Percentiles rank a stretch among this genome's conserved stretches.
phyloP scores from a whole-genome alignment of 2,329 filamentous ascomycete genomes.

The Paraconiothyrium brasiliense region DNA sequence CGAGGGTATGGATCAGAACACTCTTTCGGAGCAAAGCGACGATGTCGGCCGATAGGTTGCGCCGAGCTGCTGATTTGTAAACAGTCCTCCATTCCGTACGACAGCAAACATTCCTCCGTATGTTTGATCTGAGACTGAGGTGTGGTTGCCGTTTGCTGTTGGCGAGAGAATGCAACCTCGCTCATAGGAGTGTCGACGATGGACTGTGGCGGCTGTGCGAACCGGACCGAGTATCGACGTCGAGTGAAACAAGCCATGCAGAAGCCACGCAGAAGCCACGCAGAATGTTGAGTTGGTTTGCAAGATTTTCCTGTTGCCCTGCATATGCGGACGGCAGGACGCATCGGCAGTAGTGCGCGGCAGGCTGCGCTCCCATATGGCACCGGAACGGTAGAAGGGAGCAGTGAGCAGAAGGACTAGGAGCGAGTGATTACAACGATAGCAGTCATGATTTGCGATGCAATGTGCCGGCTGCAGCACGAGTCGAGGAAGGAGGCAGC shows the following conservation, averaged over 20 bases:
- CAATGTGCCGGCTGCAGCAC: background rate
- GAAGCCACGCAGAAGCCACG: conserved; percentile 14
- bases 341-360: conserved; percentile 2
- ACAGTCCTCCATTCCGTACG: background rate
- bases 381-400: conserved; percentile 2
- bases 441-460: conserved; percentile 7
- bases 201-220: background rate
- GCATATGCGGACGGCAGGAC: conserved; percentile 11
- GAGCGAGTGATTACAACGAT: background rate
- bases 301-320: conserved; percentile 13
- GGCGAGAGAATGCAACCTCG: background rate
- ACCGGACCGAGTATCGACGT: conserved; percentile 8
- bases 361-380: conserved; percentile 11
- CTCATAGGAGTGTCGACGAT: too few species aligned
- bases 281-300: conserved; percentile 14
- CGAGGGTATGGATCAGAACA: background rate
- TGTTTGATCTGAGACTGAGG: background rate
- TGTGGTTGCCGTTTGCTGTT: background rate
- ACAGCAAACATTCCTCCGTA: background rate
- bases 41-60: conserved; percentile 1
- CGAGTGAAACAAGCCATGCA: background rate
- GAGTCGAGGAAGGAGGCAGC: conserved; percentile 15
- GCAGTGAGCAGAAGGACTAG: too few species aligned
- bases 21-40: background rate
- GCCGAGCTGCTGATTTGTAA: conserved; percentile 3